A percentile compares a stretch with the other conserved stretches of the same genome.
phyloP scores from a whole-genome alignment of 495 filamentous ascomycete genomes.

The Umbilicaria muhlenbergii region DNA sequence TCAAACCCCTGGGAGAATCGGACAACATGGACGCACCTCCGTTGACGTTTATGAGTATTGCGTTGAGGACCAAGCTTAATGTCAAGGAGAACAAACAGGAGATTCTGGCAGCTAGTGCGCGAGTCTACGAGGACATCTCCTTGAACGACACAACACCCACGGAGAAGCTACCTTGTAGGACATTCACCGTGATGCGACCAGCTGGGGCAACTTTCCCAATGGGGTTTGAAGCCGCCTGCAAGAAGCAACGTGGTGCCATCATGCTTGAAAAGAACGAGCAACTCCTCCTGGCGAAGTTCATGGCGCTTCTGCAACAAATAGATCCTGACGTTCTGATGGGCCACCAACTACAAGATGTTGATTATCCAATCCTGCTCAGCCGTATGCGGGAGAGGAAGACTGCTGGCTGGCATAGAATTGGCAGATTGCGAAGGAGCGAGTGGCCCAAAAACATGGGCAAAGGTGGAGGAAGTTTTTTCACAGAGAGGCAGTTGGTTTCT shows the following conservation, averaged over 20 bases:
- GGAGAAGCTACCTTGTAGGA: slow-evolving; percentile 75
- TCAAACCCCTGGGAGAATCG: slow-evolving; percentile 52
- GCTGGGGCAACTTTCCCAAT: slow-evolving; percentile 57
- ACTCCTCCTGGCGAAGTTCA: slow-evolving; percentile 69
- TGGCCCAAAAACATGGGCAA: slow-evolving; percentile 87
- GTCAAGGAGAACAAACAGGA: slow-evolving; percentile 93
- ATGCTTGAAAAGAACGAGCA: slow-evolving; percentile 69
- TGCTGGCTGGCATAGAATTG: slow-evolving; percentile 83
- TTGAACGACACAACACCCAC: slow-evolving; percentile 76
- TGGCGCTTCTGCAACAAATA: slow-evolving; percentile 70
- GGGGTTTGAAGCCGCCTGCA: slow-evolving; percentile 64
- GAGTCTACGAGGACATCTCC: slow-evolving; percentile 82
- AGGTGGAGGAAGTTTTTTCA: slow-evolving; percentile 75
- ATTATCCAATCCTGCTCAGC: slow-evolving; percentile 79
- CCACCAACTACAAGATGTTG: slow-evolving; percentile 93
- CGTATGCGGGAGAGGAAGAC: slow-evolving; percentile 82
- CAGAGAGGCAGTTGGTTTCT: slow-evolving; percentile 75
- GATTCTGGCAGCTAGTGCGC: slow-evolving; percentile 74
- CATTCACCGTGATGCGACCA: slow-evolving; percentile 84
- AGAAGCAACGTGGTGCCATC: slow-evolving; percentile 55
- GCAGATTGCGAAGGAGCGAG: slow-evolving; percentile 61
- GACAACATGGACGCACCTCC: slow-evolving; percentile 71
- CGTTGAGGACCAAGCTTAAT: slow-evolving; percentile 77
- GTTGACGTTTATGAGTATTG: slow-evolving; percentile 85
- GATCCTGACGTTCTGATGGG: slow-evolving; percentile 92